Conservation (phyloP, 78 protist genomes). For the Bigelowiella natans region DNA sequence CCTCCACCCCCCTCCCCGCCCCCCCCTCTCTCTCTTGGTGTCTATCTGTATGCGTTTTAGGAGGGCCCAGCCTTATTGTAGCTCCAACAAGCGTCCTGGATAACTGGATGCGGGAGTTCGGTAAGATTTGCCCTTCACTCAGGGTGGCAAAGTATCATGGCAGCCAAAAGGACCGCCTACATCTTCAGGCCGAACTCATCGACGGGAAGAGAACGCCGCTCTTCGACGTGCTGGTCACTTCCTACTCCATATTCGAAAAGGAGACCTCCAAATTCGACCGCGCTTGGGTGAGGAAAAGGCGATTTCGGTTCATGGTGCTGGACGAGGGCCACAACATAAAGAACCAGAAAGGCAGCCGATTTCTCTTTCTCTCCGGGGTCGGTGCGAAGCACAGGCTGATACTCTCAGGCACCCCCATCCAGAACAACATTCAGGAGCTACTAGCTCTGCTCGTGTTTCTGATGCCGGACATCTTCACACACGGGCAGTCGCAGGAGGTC, state of each 20-base stretch:
- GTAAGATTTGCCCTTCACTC: background rate
- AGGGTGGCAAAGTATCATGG: background rate
- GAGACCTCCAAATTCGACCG: background rate
- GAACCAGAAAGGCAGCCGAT: background rate
- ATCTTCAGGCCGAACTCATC: background rate
- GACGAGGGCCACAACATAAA: constrained; percentile 54
- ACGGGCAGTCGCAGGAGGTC: background rate
- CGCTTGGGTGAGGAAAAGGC: constrained; percentile 23
- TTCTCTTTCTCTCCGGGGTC: background rate
- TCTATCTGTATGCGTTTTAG: too few relatives aligned
- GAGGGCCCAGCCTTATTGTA: background rate
- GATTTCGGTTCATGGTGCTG: background rate
- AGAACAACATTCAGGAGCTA: constrained; percentile 61
- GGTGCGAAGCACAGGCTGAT: background rate
- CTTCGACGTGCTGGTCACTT: constrained; percentile 32
- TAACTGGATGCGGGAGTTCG: background rate
- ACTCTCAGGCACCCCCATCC: constrained; percentile 67
- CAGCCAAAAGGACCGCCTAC: background rate
- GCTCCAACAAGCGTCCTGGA: background rate
- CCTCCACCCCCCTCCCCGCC: too few relatives aligned
- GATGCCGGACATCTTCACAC: background rate
- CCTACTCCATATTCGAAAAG: constrained; percentile 44
- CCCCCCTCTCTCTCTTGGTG: too few relatives aligned
- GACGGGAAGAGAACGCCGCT: background rate
- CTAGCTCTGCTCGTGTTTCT: constrained; percentile 4